These are phyloP conservation scores for Vigna mungo DNA, from an alignment of 306 rosid genomes.

Conservation along the genomic window DNA sequence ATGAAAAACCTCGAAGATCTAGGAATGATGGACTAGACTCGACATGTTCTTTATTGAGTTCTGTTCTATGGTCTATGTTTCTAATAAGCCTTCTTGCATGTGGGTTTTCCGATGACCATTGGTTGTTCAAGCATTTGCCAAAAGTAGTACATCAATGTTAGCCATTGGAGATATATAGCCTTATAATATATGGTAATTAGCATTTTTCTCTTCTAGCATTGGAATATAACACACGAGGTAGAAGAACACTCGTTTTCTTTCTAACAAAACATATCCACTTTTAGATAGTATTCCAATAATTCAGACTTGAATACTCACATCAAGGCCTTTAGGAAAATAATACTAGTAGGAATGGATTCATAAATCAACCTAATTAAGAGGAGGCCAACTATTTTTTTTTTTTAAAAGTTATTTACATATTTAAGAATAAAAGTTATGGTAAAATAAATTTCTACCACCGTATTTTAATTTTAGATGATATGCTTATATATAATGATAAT, in stretches of 20 bases:
- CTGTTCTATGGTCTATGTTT: background rate
- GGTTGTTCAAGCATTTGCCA: constrained; percentile 11
- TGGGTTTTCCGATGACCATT: constrained; percentile 18
- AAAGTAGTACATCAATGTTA: constrained; percentile 39
- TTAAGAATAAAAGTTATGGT: too few species aligned
- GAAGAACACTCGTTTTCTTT: background rate
- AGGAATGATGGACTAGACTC: background rate
- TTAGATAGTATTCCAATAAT: background rate
- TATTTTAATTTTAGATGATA: too few species aligned
- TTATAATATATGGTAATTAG: background rate
- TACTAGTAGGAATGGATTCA: background rate
- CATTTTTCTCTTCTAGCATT: background rate
- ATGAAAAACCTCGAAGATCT: background rate
- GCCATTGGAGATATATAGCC: constrained; percentile 10
- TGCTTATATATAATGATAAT: too few species aligned
- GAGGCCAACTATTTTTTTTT: too few species aligned
- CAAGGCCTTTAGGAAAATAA: background rate
- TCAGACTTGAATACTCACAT: background rate
- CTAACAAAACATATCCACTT: background rate
- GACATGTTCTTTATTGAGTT: background rate
- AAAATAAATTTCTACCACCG: too few species aligned
- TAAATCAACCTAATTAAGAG: too few species aligned
- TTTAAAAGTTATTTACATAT: too few species aligned
- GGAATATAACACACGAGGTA: background rate
- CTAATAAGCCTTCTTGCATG: constrained; percentile 39